phyloP scores from a whole-genome alignment of 768 basidiomycete genomes.

The Mycena amicta region DNA sequence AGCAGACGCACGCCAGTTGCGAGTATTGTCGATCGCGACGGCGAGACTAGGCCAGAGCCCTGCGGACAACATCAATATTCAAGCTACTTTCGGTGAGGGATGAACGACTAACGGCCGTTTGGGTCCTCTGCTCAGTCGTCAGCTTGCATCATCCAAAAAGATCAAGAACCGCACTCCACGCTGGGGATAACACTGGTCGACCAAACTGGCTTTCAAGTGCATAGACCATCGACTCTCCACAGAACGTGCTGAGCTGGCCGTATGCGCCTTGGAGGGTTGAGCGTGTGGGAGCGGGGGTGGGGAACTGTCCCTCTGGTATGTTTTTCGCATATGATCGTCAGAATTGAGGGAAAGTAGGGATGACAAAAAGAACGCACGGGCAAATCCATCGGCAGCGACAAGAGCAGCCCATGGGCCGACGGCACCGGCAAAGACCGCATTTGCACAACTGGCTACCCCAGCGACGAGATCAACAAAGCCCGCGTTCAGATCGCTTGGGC shows the following conservation, averaged over 20 bases:
- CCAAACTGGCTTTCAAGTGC: background rate
- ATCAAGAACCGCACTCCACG: constrained; percentile 9
- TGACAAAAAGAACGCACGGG: background rate
- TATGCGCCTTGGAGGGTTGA: constrained; percentile 1
- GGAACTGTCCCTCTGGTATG: constrained; percentile 1
- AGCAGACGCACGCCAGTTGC: background rate
- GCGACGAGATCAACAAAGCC: background rate
- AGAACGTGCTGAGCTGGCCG: constrained; percentile 6
- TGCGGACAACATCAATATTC: background rate
- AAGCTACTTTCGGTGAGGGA: background rate
- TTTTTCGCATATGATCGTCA: background rate
- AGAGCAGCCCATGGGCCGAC: constrained; percentile 2
- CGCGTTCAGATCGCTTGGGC: constrained; percentile 3
- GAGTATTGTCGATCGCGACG: background rate
- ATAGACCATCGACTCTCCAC: constrained; percentile 5
- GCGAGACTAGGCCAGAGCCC: background rate
- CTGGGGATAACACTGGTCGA: background rate
- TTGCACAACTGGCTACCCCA: background rate
- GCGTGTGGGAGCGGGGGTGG: background rate
- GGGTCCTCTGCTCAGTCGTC: background rate
- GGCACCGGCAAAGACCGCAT: background rate
- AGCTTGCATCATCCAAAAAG: background rate
- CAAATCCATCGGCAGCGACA: constrained; percentile 4
- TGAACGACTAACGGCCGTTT: background rate
- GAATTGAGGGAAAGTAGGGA: no score